Conservation (phyloP, 768 basidiomycete species). For the Astraeus odoratus region DNA sequence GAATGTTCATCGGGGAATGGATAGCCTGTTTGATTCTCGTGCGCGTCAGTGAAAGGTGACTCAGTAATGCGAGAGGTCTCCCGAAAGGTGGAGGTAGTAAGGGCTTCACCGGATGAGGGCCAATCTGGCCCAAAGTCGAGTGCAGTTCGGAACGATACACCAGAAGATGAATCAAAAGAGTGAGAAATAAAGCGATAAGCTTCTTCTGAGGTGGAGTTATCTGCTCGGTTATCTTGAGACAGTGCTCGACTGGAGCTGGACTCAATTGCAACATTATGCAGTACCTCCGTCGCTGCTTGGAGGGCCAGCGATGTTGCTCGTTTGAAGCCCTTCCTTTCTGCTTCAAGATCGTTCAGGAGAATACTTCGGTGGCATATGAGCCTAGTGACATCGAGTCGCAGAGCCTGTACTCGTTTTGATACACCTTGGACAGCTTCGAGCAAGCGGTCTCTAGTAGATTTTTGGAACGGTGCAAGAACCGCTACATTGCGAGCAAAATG, state of each 20-base stretch:
- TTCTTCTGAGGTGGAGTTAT: conserved; percentile 11
- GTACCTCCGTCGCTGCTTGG: conserved; percentile 60
- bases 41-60: conserved; percentile 26
- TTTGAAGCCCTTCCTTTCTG: conserved; percentile 61
- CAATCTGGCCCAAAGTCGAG: conserved; percentile 49
- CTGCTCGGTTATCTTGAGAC: conserved; percentile 18
- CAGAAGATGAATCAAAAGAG: conserved; percentile 39
- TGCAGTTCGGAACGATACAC: conserved; percentile 66
- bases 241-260: conserved; percentile 25
- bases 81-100: conserved; percentile 27
- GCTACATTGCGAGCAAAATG: conserved; percentile 76
- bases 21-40: conserved; percentile 26
- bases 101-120: conserved; percentile 37
- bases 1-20: conserved; percentile 24
- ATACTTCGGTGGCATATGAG: conserved; percentile 71
- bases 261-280: conserved; percentile 39
- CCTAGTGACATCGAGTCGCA: conserved; percentile 68
- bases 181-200: conserved; percentile 8
- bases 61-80: conserved; percentile 26
- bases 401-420: conserved; percentile 56
- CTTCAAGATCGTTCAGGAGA: conserved; percentile 65
- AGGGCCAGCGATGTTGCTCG: conserved; percentile 65
- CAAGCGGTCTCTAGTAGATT: conserved; percentile 74
- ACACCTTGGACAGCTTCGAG: conserved; percentile 50
- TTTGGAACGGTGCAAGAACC: conserved; percentile 82